Base-by-base conservation (phyloP, 805 yeast genomes). In the Starmerella cellae region DNA sequence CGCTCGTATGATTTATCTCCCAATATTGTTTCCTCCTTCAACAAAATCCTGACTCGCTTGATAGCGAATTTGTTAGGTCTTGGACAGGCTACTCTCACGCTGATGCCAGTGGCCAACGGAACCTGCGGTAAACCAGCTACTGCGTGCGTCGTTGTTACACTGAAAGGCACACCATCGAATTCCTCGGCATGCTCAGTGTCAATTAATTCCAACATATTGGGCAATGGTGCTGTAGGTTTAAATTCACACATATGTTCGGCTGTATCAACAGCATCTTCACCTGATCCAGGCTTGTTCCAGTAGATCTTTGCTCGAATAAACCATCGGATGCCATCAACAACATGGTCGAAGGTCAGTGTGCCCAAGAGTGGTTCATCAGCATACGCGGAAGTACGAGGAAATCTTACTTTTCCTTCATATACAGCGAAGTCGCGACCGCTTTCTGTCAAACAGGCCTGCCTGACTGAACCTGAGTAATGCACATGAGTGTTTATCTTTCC, bases 91-190 rank as follows among this genome's bases (percentile, higher is more conserved):
- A 48, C 17, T 11, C 40, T 27, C 27, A 45, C 19, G 10, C 46
- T 38, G 11, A 48, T 17, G 5, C 49, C 49, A 14, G 48, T 35
- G 8, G 41, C 30, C 14, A 47, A 33, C 17, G 47, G 49, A 13
- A 38, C 37, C 27, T 48, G 46, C 16, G 47, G 47, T 23, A 45
- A 33, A 8, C 51, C 51, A 13, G 44, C 46, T 5, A 43, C 24
- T 10, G 51, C 40, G 18, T 48, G 48, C 22, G 49, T 33, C 2
- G 49, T 43, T 21, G 39, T 14, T 4, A 48, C 18, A 4, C 17
- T 19, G 13, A 48, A 18, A 6, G 27, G 6, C 14, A 36, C 9
- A 16, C 32, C 43, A 10, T 35, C 43, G 9, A 48, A 30, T 9
- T 17, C 21, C 23, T 45, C 47, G 2, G 30, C 23, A 29, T 43